These are phyloP conservation scores for Carpinus fangiana DNA, from an alignment of 306 rosid species.

Conservation along the genomic window DNA sequence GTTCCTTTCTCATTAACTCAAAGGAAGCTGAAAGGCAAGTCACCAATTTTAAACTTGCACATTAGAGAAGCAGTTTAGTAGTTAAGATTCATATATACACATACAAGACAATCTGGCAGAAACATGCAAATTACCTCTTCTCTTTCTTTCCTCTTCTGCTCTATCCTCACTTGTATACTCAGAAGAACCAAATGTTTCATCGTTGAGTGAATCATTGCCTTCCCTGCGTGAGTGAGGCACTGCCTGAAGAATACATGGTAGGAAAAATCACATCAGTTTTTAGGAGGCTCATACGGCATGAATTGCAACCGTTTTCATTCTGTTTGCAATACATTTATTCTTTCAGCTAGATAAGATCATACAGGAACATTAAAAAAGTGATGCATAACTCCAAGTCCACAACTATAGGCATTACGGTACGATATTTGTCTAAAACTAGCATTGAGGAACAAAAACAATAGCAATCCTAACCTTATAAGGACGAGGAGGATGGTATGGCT, in stretches of 20 bases:
- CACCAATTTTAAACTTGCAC: constrained; percentile 17
- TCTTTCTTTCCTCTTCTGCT: constrained; percentile 91
- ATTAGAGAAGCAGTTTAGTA: background rate
- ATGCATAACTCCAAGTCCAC: constrained; percentile 9
- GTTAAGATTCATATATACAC: background rate
- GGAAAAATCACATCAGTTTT: background rate
- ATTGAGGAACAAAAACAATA: constrained; percentile 20
- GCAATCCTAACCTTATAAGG: constrained; percentile 71
- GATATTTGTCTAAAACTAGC: constrained; percentile 15
- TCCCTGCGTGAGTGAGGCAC: constrained; percentile 70
- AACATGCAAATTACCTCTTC: constrained; percentile 72
- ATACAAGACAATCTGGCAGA: constrained; percentile 13
- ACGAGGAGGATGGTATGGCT: constrained; percentile 94
- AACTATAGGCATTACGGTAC: background rate
- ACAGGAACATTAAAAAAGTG: background rate
- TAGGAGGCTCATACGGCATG: background rate
- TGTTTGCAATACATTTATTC: constrained; percentile 17
- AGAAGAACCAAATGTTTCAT: constrained; percentile 92
- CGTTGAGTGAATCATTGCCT: constrained; percentile 54
- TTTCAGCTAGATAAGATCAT: constrained; percentile 20
- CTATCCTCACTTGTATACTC: constrained; percentile 77
- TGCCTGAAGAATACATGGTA: constrained; percentile 58
- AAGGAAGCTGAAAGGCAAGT: constrained; percentile 66
- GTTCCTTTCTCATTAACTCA: constrained; percentile 96
- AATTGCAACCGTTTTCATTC: background rate